Base-by-base conservation (phyloP, 257 asterid genomes). In the Pogostemon cablin region DNA sequence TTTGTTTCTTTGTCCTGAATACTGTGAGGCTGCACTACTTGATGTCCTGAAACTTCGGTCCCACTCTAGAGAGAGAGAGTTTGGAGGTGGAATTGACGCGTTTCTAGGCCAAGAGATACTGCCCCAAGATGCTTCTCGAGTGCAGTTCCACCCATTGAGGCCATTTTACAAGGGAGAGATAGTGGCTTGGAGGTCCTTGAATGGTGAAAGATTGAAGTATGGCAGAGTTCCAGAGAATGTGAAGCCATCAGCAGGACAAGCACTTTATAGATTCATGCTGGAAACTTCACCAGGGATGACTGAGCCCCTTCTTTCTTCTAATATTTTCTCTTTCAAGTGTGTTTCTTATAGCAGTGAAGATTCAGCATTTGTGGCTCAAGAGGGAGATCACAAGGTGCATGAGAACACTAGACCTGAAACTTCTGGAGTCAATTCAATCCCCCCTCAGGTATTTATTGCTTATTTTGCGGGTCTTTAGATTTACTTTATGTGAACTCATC, bases 161-260 rank as follows among this genome's bases (percentile, higher is more conserved):
- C 97, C 98, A 9, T 90, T 90, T 83, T 93, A 90, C 80, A 86
- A 78, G 74, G 98, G 95, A 61, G 98, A 93, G 80, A 82, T 93
- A 84, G 93, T 93, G 79, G 95, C 97, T 81, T 93, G 98, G 98
- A 81, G 96, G 78, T 82, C 86, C 55, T 87, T 84, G 43, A 88
- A 81, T 79, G 95, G 98, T 57, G 97, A 93, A 75, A 88, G 81
- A 75, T 74, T 93, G 81, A 88, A 85, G 86, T 93, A 93, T 68
- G 98, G 98, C 56, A 83, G 91, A 80, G 89, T 93, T 78, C 83
- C 90, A 32, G 95, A 88, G 79, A 80, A 93, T 80, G 95, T 90
- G 46, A 90, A 87, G 80, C 97, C 98, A 52, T 79, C 90, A 68
- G 93, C 93, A 7, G 98, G 96, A 69, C 98, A 90, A 81, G 95